Conservation (phyloP, 2,329 filamentous ascomycete species). For the Cryphonectria naterciae region DNA sequence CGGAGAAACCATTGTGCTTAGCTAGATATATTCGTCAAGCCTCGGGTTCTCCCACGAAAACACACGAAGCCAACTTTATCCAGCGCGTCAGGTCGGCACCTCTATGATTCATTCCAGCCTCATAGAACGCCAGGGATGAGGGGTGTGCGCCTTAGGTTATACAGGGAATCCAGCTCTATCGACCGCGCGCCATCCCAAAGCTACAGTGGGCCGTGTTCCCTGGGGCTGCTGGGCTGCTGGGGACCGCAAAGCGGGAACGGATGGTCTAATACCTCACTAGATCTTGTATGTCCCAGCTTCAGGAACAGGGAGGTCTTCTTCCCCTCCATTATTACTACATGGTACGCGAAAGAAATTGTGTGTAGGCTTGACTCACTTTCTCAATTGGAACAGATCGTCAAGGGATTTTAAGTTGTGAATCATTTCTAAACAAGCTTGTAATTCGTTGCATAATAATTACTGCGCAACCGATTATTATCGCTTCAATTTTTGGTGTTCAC, state of each 20-base stretch:
- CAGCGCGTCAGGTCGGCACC: background rate
- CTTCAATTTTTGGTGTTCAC: background rate
- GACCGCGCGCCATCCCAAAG: background rate
- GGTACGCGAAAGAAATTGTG: background rate
- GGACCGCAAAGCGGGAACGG: background rate
- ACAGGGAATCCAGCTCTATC: conserved; percentile 1
- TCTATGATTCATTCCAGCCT: conserved; percentile 12
- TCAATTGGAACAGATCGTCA: background rate
- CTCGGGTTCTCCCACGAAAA: background rate
- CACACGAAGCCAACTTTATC: background rate
- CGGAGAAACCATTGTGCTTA: background rate
- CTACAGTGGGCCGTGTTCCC: background rate
- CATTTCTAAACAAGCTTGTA: too few species aligned
- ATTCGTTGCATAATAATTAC: background rate
- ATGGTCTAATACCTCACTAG: background rate
- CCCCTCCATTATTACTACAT: too few species aligned
- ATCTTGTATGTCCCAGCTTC: background rate
- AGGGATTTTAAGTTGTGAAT: background rate
- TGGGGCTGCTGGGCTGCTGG: too few species aligned
- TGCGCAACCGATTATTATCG: background rate
- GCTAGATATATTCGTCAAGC: background rate
- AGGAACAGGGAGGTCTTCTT: background rate
- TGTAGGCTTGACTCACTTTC: background rate
- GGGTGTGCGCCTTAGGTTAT: background rate
- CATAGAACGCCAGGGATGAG: background rate